A percentile compares a stretch with the other conserved stretches of the same genome.
Evolutionary conservation across 2,329 filamentous ascomycete species (phyloP).

Genomic region (Colletotrichum cereale): DNA sequence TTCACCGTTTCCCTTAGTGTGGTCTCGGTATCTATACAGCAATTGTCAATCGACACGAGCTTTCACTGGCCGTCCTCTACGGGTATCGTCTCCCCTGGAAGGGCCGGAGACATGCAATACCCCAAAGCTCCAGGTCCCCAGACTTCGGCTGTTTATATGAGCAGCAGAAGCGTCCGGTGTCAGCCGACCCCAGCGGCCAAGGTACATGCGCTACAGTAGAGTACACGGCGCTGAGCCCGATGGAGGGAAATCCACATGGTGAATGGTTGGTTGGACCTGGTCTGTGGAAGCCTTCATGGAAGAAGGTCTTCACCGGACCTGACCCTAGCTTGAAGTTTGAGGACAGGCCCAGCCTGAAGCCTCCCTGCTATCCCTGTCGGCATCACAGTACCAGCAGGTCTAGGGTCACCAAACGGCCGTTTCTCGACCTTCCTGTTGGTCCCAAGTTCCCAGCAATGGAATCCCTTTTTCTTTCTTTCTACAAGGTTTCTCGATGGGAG

Average conservation of each 20-base stretch:
- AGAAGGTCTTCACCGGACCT: slow-evolving; percentile 18
- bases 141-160: not conserved
- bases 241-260: slow-evolving; percentile 14
- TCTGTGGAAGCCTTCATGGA: slow-evolving; percentile 22
- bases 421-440: slow-evolving; percentile 27
- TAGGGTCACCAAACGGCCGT: slow-evolving; percentile 28
- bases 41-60: not conserved
- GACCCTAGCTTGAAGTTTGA: slow-evolving; percentile 5
- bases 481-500: slow-evolving; percentile 14
- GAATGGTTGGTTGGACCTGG: slow-evolving; percentile 14
- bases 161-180: not conserved
- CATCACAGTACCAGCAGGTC: slow-evolving; percentile 13
- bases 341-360: not conserved
- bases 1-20: not conserved
- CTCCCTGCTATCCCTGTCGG: slow-evolving; percentile 19
- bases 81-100: not conserved
- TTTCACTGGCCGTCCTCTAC: slow-evolving; percentile 9
- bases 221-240: not conserved
- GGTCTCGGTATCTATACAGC: slow-evolving; percentile 13
- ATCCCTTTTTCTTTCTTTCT: slow-evolving; percentile 1
- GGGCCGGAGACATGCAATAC: slow-evolving; percentile 1
- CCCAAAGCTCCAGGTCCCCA: slow-evolving; percentile 10
- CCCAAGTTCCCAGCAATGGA: slow-evolving; percentile 29
- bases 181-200: slow-evolving; percentile 2
- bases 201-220: not conserved